Conservation (phyloP, 495 filamentous ascomycete genomes). For the Annulohypoxylon nitens region DNA sequence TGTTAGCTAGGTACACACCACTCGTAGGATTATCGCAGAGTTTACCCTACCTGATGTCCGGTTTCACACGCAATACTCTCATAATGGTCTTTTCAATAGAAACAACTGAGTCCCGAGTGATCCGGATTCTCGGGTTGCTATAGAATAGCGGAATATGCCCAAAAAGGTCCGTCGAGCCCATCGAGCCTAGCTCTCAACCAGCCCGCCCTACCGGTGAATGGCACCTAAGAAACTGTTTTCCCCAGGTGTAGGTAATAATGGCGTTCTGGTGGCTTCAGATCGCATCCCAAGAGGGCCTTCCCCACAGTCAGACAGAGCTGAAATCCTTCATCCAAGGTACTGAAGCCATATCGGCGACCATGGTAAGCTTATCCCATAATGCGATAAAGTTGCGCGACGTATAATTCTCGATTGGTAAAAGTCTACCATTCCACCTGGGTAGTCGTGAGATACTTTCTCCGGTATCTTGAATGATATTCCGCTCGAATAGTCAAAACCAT, state of each 20-base stretch:
- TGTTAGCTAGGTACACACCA: constrained; percentile 8
- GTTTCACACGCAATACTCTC: constrained; percentile 25
- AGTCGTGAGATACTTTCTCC: constrained; percentile 10
- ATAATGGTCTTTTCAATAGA: constrained; percentile 26
- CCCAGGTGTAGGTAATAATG: constrained; percentile 21
- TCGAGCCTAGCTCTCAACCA: constrained; percentile 37
- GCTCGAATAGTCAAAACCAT: constrained; percentile 13
- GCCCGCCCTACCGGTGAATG: constrained; percentile 2
- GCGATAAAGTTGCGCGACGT: constrained; percentile 30
- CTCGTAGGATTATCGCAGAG: constrained; percentile 12
- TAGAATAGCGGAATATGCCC: constrained; percentile 34
- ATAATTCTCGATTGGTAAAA: constrained; percentile 31
- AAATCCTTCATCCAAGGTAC: constrained; percentile 48
- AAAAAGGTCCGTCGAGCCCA: constrained; percentile 15
- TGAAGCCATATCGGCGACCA: constrained; percentile 41
- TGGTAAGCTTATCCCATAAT: constrained; percentile 29
- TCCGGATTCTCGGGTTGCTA: constrained; percentile 12
- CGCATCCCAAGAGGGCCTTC: constrained; percentile 21
- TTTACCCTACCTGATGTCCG: constrained; percentile 30
- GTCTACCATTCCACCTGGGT: constrained; percentile 28
- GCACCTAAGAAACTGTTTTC: constrained; percentile 15
- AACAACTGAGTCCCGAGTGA: constrained; percentile 17
- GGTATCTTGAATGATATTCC: constrained; percentile 36
- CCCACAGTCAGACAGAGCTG: constrained; percentile 32
- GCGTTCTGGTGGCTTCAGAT: constrained; percentile 23